Conservation (phyloP, 2,329 filamentous ascomycete genomes). For the Coniochaeta ligniaria region DNA sequence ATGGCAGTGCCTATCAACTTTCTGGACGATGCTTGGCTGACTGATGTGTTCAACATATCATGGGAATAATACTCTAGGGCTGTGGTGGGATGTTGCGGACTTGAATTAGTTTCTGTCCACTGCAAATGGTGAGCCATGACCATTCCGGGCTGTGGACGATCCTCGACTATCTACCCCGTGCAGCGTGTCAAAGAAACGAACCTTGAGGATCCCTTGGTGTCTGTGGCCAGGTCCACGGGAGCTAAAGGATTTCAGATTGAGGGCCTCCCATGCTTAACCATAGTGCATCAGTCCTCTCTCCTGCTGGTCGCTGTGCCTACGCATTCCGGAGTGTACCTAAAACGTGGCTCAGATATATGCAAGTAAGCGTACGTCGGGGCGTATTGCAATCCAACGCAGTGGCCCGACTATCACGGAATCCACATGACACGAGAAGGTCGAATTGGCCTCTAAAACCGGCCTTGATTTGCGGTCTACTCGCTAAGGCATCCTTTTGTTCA, state of each 20-base stretch:
- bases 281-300: no score
- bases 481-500: background rate
- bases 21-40: slow-evolving; percentile 1
- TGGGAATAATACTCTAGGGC: background rate
- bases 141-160: background rate
- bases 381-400: background rate
- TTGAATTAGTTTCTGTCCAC: background rate
- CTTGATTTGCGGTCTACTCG: background rate
- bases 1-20: background rate
- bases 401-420: background rate
- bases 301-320: no score
- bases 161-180: no score
- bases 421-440: background rate
- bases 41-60: slow-evolving; percentile 5
- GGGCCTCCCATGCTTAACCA: no score
- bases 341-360: background rate
- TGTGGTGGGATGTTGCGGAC: background rate
- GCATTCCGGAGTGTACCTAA: no score
- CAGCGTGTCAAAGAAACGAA: no score
- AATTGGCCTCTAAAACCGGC: background rate
- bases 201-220: no score
- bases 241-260: no score
- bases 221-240: no score
- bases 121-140: background rate
- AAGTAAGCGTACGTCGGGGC: background rate